Conservation (phyloP, 2,329 filamentous ascomycete genomes). For the Aspergillus sp. region DNA sequence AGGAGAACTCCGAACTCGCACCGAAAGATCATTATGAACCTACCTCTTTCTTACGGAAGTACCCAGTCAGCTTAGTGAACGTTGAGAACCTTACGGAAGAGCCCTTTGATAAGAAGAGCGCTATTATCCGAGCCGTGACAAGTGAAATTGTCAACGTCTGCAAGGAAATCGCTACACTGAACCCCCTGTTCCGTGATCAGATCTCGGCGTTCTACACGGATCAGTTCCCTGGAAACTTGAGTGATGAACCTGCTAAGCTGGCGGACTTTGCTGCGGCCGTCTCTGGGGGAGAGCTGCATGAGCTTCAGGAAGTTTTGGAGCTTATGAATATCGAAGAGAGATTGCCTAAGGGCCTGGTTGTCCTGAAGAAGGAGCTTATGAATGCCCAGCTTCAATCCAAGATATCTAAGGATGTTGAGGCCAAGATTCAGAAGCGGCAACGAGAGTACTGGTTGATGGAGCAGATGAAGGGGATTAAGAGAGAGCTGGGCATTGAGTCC, state of each 20-base stretch:
- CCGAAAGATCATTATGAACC: slow-evolving; percentile 70
- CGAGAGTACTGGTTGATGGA: slow-evolving; percentile 99
- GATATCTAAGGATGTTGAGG: slow-evolving; percentile 96
- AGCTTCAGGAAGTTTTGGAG: slow-evolving; percentile 87
- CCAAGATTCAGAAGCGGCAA: slow-evolving; percentile 94
- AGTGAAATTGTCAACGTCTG: slow-evolving; percentile 99
- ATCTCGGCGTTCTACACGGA: slow-evolving; percentile 97
- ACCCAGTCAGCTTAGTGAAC: slow-evolving; percentile 89
- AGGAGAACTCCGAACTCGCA: slow-evolving; percentile 68
- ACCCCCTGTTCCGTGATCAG: slow-evolving; percentile 93
- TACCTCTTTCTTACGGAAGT: slow-evolving; percentile 86
- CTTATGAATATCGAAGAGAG: slow-evolving; percentile 89
- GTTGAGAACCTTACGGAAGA: slow-evolving; percentile 91
- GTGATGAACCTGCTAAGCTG: slow-evolving; percentile 89
- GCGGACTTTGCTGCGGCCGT: slow-evolving; percentile 97
- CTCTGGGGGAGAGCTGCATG: slow-evolving; percentile 86
- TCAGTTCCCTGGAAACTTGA: slow-evolving; percentile 90
- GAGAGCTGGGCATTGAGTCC: slow-evolving; percentile 93
- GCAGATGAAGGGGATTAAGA: slow-evolving; percentile 97
- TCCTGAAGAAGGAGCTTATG: slow-evolving; percentile 97
- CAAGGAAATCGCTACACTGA: slow-evolving; percentile 92
- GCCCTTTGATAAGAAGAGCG: slow-evolving; percentile 84
- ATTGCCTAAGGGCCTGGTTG: slow-evolving; percentile 84
- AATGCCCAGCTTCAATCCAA: slow-evolving; percentile 96
- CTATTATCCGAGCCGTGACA: slow-evolving; percentile 84